Percentiles rank a stretch among this genome's conserved stretches.
Evolutionary conservation across 345 rosid species (phyloP).

Genomic region (Pelargonium nanum): DNA sequence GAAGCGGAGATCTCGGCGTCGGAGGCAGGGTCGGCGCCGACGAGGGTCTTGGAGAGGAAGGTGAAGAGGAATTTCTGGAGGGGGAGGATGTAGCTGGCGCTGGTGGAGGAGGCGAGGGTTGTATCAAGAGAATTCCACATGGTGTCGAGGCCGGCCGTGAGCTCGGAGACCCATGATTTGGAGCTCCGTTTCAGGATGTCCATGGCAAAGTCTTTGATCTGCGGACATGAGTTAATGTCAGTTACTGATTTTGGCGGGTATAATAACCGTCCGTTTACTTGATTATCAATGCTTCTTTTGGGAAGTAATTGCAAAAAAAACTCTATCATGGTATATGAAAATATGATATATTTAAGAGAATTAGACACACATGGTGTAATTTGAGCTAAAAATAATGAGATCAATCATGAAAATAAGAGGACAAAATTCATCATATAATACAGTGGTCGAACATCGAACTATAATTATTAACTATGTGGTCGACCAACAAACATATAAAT

Average conservation of each 20-base stretch:
- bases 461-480: no score
- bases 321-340: no score
- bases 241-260: no score
- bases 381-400: no score
- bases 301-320: no score
- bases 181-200: conserved; percentile 65
- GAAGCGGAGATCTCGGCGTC: conserved; percentile 33
- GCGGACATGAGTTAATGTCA: not conserved
- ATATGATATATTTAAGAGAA: no score
- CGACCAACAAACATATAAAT: no score
- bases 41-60: conserved; percentile 44
- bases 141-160: conserved; percentile 33
- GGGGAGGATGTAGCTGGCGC: conserved; percentile 25
- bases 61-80: conserved; percentile 50
- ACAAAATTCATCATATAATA: no score
- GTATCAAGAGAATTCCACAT: conserved; percentile 49
- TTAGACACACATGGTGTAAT: no score
- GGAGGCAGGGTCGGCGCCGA: conserved; percentile 52
- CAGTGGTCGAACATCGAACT: no score
- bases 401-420: no score
- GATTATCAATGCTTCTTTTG: no score
- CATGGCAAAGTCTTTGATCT: conserved; percentile 47
- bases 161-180: conserved; percentile 44
- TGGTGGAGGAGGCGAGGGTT: conserved; percentile 26
- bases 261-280: not conserved